phyloP scores from a whole-genome alignment of 352 stramenopile species.

The Globisporangium rhizosaccharum region DNA sequence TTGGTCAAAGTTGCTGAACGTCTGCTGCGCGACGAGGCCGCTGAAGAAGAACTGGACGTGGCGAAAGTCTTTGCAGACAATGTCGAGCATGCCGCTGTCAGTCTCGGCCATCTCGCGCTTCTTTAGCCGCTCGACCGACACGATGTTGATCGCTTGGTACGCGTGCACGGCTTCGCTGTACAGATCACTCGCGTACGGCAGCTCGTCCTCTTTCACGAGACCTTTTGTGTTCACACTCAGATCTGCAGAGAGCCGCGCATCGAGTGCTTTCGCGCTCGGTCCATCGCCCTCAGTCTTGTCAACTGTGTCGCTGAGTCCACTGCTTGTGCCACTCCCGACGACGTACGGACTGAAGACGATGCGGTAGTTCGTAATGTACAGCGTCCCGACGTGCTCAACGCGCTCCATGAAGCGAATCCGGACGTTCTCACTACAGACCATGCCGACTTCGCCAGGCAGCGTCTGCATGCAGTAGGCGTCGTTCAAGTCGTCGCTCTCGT shows the following conservation, averaged over 20 bases:
- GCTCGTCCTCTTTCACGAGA: constrained; percentile 34
- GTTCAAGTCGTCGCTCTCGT: constrained; percentile 14
- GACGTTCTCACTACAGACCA: constrained; percentile 61
- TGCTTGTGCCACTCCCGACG: neutral
- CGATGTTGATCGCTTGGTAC: constrained; percentile 68
- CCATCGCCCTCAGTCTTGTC: neutral
- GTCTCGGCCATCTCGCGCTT: constrained; percentile 71
- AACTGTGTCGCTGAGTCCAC: neutral
- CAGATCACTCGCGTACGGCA: constrained; percentile 39
- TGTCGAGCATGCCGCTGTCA: constrained; percentile 61
- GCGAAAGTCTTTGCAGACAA: constrained; percentile 80
- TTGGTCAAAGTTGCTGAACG: constrained; percentile 71
- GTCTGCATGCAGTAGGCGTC: constrained; percentile 36
- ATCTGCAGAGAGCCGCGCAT: constrained; percentile 15
- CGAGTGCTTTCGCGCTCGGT: neutral
- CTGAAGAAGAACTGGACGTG: constrained; percentile 73
- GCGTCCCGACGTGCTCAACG: constrained; percentile 41
- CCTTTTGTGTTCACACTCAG: constrained; percentile 18
- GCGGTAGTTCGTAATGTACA: constrained; percentile 81
- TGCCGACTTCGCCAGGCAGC: constrained; percentile 57
- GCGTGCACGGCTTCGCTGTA: constrained; percentile 30
- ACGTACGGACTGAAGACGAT: constrained; percentile 65
- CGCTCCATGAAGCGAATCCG: constrained; percentile 45
- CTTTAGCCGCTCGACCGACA: constrained; percentile 71
- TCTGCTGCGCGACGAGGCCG: constrained; percentile 70